Evolutionary conservation across 345 rosid species (phyloP).

Genomic region (Cochlearia excelsa): DNA sequence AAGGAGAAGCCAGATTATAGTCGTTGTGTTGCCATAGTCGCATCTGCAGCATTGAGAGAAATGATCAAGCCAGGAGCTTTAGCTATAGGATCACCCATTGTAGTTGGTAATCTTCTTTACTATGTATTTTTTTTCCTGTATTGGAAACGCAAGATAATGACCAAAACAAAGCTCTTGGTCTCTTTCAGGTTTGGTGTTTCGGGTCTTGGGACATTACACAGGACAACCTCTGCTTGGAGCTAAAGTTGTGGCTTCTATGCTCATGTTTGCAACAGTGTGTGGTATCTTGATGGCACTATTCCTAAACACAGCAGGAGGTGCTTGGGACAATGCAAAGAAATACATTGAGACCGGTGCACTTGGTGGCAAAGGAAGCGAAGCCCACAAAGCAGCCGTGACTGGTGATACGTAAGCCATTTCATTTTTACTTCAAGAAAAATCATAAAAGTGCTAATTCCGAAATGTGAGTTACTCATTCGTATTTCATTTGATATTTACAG

Average conservation of each 20-base stretch:
- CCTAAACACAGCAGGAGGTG: conserved; percentile 97
- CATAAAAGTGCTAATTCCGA: background rate
- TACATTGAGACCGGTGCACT: conserved; percentile 94
- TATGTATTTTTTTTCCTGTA: background rate
- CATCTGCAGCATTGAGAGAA: conserved; percentile 92
- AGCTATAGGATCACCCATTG: conserved; percentile 86
- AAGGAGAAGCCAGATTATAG: conserved; percentile 97
- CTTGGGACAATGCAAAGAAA: conserved; percentile 99
- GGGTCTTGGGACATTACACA: conserved; percentile 77
- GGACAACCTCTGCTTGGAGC: conserved; percentile 96
- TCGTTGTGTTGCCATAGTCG: conserved; percentile 97
- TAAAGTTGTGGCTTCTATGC: conserved; percentile 87
- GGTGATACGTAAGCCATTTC: conserved; percentile 84
- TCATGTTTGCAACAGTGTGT: conserved; percentile 95
- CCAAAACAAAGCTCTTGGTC: conserved; percentile 16
- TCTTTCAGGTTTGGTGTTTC: conserved; percentile 71
- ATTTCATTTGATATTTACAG: conserved; percentile 44
- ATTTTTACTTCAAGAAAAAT: background rate
- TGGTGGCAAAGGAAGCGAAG: conserved; percentile 96
- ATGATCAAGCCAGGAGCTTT: conserved; percentile 98
- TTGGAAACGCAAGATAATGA: conserved; percentile 15
- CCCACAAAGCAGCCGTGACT: conserved; percentile 95
- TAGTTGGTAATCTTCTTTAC: conserved; percentile 47
- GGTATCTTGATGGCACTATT: conserved; percentile 99
- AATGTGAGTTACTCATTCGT: conserved; percentile 1